phyloP scores from a whole-genome alignment of 495 filamentous ascomycete species.

The Jackrogersella minutella region DNA sequence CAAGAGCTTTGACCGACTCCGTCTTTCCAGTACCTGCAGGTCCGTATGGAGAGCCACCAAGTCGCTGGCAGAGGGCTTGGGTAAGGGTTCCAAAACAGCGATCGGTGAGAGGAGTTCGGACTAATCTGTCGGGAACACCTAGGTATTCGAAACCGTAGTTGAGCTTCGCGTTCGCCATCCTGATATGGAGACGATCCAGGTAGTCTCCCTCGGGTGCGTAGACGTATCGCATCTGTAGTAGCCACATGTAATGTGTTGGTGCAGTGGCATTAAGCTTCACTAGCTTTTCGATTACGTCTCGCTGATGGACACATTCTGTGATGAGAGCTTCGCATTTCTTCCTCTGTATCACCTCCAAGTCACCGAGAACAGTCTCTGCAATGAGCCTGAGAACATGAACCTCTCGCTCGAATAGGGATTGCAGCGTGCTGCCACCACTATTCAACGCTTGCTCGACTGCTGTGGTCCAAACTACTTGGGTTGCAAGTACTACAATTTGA shows the following conservation, averaged over 20 bases:
- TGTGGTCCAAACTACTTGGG: slow-evolving; percentile 93
- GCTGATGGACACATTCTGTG: slow-evolving; percentile 97
- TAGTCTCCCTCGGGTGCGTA: slow-evolving; percentile 83
- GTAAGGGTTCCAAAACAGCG: slow-evolving; percentile 97
- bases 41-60: slow-evolving; percentile 97
- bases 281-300: slow-evolving; percentile 87
- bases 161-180: slow-evolving; percentile 95
- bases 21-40: slow-evolving; percentile 99
- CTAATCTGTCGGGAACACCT: slow-evolving; percentile 92
- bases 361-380: slow-evolving; percentile 86
- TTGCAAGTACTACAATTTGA: slow-evolving; percentile 93
- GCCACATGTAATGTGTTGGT: slow-evolving; percentile 89
- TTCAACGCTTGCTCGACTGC: slow-evolving; percentile 78
- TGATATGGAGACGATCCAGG: slow-evolving; percentile 84
- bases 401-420: slow-evolving; percentile 73
- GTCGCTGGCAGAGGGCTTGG: slow-evolving; percentile 90
- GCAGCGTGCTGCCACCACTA: slow-evolving; percentile 71
- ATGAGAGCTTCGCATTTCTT: slow-evolving; percentile 99
- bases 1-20: slow-evolving; percentile 96
- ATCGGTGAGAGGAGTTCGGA: slow-evolving; percentile 94
- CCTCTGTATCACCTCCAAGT: slow-evolving; percentile 83
- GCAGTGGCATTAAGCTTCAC: slow-evolving; percentile 75
- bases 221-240: slow-evolving; percentile 97
- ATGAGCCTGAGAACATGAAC: slow-evolving; percentile 82
- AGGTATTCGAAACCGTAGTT: slow-evolving; percentile 98